Conservation (phyloP, 768 basidiomycete genomes). For the Tremella fuciformis region DNA sequence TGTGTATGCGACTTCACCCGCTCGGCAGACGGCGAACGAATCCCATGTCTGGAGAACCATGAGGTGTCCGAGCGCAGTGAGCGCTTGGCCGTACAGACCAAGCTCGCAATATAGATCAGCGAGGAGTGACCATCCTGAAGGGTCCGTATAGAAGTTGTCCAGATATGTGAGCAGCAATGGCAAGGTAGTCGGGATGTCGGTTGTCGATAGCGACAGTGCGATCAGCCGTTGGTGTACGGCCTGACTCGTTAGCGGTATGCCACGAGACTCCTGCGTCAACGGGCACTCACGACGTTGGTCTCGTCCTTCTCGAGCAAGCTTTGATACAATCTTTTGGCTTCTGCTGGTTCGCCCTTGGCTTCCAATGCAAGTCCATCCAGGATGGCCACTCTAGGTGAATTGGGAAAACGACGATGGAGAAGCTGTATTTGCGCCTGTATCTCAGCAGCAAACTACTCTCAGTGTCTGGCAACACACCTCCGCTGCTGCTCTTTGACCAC, state of each 20-base stretch:
- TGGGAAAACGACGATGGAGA: constrained; percentile 37
- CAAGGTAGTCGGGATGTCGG: constrained; percentile 20
- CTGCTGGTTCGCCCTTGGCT: constrained; percentile 30
- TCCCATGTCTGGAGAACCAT: constrained; percentile 44
- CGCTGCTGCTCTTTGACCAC: constrained; percentile 34
- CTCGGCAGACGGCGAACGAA: constrained; percentile 27
- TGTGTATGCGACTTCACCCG: constrained; percentile 43
- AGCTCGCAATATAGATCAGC: constrained; percentile 49
- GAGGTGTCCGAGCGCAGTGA: constrained; percentile 40
- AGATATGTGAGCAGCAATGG: constrained; percentile 47
- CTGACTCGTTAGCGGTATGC: constrained; percentile 19
- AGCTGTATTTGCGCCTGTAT: constrained; percentile 42
- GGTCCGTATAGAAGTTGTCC: constrained; percentile 52
- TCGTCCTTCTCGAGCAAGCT: constrained; percentile 41
- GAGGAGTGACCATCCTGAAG: constrained; percentile 49
- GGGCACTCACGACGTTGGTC: constrained; percentile 44
- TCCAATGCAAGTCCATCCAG: constrained; percentile 47
- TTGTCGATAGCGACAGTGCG: constrained; percentile 30
- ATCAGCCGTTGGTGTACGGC: constrained; percentile 50
- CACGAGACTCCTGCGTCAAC: too few species aligned
- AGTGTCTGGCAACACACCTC: constrained; percentile 24
- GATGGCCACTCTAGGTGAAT: constrained; percentile 47
- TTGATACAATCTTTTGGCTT: constrained; percentile 41
- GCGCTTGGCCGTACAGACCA: constrained; percentile 36
- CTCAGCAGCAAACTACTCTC: background rate